Percentiles rank a stretch among this genome's conserved stretches.
Conservation (phyloP, 2,329 filamentous ascomycete species). For the Cladosporium sphaerospermum region DNA sequence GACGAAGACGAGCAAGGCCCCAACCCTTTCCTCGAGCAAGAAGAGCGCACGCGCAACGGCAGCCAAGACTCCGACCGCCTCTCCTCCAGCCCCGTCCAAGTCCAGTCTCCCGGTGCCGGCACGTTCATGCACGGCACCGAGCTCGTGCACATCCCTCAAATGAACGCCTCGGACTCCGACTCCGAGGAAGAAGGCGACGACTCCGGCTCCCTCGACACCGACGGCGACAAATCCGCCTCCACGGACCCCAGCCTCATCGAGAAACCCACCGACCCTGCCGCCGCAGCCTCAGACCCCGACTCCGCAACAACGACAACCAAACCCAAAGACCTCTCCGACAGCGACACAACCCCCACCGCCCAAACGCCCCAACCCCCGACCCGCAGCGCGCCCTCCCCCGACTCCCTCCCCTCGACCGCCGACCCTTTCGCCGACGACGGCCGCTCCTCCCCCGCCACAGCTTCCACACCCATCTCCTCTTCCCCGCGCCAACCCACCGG, state of each 20-base stretch:
- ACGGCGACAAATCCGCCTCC: conserved; percentile 1
- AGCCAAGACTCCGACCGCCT: conserved; percentile 40
- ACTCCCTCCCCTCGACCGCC: neutral
- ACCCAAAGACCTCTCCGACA: conserved; percentile 17
- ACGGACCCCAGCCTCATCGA: conserved; percentile 10
- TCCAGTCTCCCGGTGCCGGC: conserved; percentile 43
- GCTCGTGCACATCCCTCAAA: conserved; percentile 29
- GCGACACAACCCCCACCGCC: neutral
- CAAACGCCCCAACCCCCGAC: neutral
- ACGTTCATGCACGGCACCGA: conserved; percentile 35
- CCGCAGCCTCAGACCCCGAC: conserved; percentile 12
- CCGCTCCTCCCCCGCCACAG: conserved; percentile 7
- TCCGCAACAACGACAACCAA: conserved; percentile 26
- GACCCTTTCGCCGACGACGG: conserved; percentile 4
- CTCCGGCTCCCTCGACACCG: neutral
- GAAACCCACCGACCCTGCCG: neutral
- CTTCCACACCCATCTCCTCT: neutral
- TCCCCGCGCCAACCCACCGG: conserved; percentile 2
- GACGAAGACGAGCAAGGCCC: conserved; percentile 26
- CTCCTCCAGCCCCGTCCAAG: conserved; percentile 62
- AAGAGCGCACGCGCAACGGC: conserved; percentile 20
- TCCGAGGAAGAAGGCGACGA: conserved; percentile 7
- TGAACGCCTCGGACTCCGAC: conserved; percentile 15
- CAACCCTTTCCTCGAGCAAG: conserved; percentile 23
- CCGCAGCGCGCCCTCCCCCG: neutral